Base-by-base conservation (phyloP, 805 yeast species). In the Groenewaldozyma salmanticensis region DNA sequence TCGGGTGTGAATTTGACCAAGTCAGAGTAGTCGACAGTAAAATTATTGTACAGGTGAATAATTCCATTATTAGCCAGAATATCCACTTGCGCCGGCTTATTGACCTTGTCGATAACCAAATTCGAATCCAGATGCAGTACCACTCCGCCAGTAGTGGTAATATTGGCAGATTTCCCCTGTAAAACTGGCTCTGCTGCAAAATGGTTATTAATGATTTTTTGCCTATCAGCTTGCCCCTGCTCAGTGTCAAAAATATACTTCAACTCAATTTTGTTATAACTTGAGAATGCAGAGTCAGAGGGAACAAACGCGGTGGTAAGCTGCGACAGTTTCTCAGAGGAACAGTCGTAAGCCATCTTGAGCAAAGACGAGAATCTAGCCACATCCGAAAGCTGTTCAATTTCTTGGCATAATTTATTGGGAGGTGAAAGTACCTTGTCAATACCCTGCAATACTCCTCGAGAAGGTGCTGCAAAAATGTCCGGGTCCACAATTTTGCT, bases 361-460 rank as follows among this genome's bases (percentile, higher is more conserved):
- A 41, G 27, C 22, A 38, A 22, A 6, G 21, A 33, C 21, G 43
- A 33, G 31, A 42, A 45, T 9, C 35, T 17, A 9, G 18, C 33
- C 19, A 37, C 22, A n/a, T 38, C 34, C 9, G 35, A 17, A 16
- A 45, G 32, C 15, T 33, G 20, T 7, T 20, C 41, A 13, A 51
- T 37, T 11, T 43, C 24, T 2, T 33, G 35, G 22, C 47, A 34
- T 5, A 46, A 6, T 5, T 33, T 20, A 46, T 21, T 54, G 44
- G 37, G 61, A 61, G 52, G 60, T 61, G 24, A 51, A 29, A 11
- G 66, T 63, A 1, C 81, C 47, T 7, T 71, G 50, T 15, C 61
- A 2, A 81, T 65, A 1, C 82, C 86, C 44, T 81, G 85, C 9
- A 85, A 74, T 21, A 72, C 73, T 0, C 88, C 74, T 49, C 75